Evolutionary conservation across 352 stramenopile genomes (phyloP), one percentile per base, ranked within the genome.

Genomic region (Thalassiosira livingstoniorum): DNA sequence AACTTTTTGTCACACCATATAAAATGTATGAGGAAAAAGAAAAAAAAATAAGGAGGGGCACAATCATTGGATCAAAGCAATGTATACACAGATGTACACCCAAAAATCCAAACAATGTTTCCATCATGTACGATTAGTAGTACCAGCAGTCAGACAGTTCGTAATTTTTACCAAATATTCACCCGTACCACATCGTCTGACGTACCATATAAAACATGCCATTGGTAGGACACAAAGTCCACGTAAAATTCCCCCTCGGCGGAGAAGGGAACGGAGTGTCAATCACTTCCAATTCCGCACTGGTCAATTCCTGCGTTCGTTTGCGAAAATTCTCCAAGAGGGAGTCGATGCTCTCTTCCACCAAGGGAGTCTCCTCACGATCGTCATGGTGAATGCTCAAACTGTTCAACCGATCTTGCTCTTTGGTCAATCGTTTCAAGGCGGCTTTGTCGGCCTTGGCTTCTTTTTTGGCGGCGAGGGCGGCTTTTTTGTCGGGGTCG

Each of bases 171-270:
- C n/a, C n/a, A n/a, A n/a, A n/a, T n/a, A n/a, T n/a, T n/a, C n/a
- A n/a, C n/a, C n/a, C n/a, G n/a, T n/a, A n/a, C n/a, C n/a, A n/a
- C n/a, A n/a, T n/a, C n/a, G n/a, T n/a, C n/a, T n/a, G n/a, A 76
- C 78, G 72, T 58, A 85, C 78, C 64, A 93, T 76, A 62, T 93
- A 94, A 57, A 93, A 69, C 51, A 91, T 72, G 29, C 80, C 85
- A 75, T 87, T 87, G 13, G 31, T 60, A 34, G 90, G 87, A 58
- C 90, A 85, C 32, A 91, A 68, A 11, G 90, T 96, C 55, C 95
- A 87, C 27, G 92, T 94, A 64, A 95, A 95, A 86, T 97, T 97
- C 2, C 84, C 86, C 64, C 91, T 71, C 3, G 93, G 83, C 27
- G 90, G 84, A 60, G 57, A 82, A 13, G 91, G 91, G 39, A 89